These are phyloP conservation scores for Juncus inflexus DNA, from an alignment of 176 grass and related monocot species.

Conservation along the genomic window DNA sequence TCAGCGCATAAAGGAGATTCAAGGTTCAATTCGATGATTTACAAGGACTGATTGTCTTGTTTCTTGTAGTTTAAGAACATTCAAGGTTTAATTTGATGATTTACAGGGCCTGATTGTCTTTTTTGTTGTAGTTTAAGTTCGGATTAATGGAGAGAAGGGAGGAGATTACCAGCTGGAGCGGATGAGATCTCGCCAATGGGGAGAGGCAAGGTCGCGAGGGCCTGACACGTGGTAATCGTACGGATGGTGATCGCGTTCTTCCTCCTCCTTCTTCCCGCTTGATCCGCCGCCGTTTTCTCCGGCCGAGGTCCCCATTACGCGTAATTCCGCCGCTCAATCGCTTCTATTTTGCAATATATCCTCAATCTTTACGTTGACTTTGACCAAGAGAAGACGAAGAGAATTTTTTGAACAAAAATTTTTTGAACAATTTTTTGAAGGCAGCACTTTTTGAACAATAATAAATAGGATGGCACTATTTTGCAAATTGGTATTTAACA, in stretches of 20 bases:
- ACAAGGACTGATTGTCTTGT: neutral
- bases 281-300: neutral
- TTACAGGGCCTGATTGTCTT: neutral
- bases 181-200: slow-evolving; percentile 84
- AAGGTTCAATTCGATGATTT: neutral
- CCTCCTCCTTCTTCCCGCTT: neutral
- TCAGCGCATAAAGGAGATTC: neutral
- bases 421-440: no score
- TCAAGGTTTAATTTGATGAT: neutral
- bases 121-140: neutral
- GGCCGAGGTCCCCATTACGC: slow-evolving; percentile 9
- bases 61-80: neutral
- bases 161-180: slow-evolving; percentile 51
- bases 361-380: slow-evolving; percentile 8
- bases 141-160: neutral
- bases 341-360: neutral
- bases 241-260: slow-evolving; percentile 23
- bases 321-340: neutral
- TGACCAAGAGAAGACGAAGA: neutral
- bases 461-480: no score
- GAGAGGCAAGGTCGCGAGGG: slow-evolving; percentile 69
- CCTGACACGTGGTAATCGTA: slow-evolving; percentile 78
- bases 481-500: no score
- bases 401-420: no score
- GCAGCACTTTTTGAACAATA: no score